Percentiles rank a stretch among this genome's conserved stretches.
These are phyloP conservation scores for Tetraselmis striata DNA, from an alignment of 139 green algal genomes.

Conservation along the genomic window DNA sequence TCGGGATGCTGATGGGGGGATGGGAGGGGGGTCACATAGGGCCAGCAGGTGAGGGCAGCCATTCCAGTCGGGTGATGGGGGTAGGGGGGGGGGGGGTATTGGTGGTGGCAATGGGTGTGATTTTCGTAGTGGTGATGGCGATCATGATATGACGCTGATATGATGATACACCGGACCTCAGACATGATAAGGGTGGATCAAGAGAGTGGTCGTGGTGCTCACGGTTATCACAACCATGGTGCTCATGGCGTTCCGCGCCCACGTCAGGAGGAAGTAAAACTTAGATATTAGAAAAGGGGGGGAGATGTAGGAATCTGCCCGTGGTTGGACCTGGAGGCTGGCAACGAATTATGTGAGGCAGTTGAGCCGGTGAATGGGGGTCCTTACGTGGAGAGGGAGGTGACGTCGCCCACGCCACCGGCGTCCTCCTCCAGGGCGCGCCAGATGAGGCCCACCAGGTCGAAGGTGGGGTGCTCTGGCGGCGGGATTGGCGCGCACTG, in stretches of 20 bases:
- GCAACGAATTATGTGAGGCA: background rate
- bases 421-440: slow-evolving; percentile 80
- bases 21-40: background rate
- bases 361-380: background rate
- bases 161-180: background rate
- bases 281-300: slow-evolving; percentile 5
- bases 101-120: background rate
- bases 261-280: too few relatives aligned
- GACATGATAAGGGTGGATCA: too few relatives aligned
- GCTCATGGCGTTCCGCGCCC: too few relatives aligned
- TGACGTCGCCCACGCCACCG: slow-evolving; percentile 80
- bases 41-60: background rate
- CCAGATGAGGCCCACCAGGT: slow-evolving; percentile 36
- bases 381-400: slow-evolving; percentile 72
- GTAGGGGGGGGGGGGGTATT: background rate
- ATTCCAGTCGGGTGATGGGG: background rate
- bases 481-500: background rate
- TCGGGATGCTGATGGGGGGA: slow-evolving; percentile 60
- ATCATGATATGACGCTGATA: background rate
- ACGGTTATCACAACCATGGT: too few relatives aligned
- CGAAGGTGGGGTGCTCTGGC: background rate
- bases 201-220: too few relatives aligned
- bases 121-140: background rate
- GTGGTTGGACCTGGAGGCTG: too few relatives aligned
- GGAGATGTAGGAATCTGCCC: too few relatives aligned